Evolutionary conservation across 257 asterid genomes (phyloP).

Genomic region (Cinchona pubescens): DNA sequence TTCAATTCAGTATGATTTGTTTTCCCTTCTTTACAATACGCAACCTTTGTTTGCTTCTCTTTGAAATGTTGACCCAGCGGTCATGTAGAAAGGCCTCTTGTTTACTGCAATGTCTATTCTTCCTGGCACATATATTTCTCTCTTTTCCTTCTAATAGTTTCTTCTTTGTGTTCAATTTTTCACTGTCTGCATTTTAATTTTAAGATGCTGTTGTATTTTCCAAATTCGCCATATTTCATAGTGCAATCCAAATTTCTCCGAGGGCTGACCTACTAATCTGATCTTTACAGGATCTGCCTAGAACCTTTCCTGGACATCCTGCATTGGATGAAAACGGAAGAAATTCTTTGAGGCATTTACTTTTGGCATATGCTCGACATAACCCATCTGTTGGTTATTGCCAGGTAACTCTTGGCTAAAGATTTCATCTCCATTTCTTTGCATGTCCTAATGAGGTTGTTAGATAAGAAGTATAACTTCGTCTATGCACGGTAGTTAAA

Average conservation of each 20-base stretch:
- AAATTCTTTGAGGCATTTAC: constrained; percentile 78
- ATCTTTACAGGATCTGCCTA: constrained; percentile 71
- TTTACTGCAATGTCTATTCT: constrained; percentile 6
- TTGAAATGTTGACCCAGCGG: constrained; percentile 11
- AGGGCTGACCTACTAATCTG: constrained; percentile 28
- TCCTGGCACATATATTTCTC: not conserved
- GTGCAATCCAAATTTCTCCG: constrained; percentile 16
- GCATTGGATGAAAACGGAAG: constrained; percentile 83
- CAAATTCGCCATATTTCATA: constrained; percentile 9
- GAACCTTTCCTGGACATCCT: constrained; percentile 97
- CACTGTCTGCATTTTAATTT: not conserved
- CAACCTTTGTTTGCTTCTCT: constrained; percentile 13
- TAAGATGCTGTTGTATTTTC: not conserved
- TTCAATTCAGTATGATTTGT: constrained; percentile 16
- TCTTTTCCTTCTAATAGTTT: constrained; percentile 8
- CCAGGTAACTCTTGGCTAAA: constrained; percentile 52
- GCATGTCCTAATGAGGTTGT: not conserved
- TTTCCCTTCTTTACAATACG: not conserved
- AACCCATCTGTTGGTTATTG: constrained; percentile 95
- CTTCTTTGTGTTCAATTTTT: constrained; percentile 13
- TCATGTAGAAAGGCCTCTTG: not conserved
- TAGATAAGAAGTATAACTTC: not conserved
- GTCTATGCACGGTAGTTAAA: not conserved
- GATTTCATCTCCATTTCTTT: constrained; percentile 17
- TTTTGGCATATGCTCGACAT: constrained; percentile 81